Evolutionary conservation across 352 stramenopile species (phyloP), one percentile per base, ranked within the genome.

Genomic region (Phytopythium cucurbitacearum): DNA sequence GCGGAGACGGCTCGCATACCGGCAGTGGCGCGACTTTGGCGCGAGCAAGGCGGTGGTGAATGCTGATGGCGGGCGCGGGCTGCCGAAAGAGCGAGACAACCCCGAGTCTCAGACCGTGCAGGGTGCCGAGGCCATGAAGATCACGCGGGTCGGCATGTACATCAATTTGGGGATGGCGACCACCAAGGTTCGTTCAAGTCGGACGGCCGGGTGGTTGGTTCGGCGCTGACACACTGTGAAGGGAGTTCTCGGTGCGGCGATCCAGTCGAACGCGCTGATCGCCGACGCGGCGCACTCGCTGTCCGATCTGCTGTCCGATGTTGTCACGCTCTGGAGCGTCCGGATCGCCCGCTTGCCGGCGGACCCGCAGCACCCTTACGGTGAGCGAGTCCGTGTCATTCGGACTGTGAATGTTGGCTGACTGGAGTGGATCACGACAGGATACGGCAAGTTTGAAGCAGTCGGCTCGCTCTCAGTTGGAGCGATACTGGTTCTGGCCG

Each of bases 201-300:
- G 40, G 33, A 35, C 37, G 16, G 35, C 1, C 7, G 32, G 0
- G 16, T 1, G 28, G 4, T 16, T 49, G 15, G 13, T 35, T 38
- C n/a, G 16, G 8, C 12, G 7, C 39, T 50, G 8, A 48, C 16
- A 13, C 34, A 1, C 3, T 56, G 13, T 44, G 41, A 34, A 73
- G 88, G 91, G 80, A 40, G 87, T 73, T 4, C 64, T 96, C 0
- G 88, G 88, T 21, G 50, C 83, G 32, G 68, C 69, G 1, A 89
- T 83, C 48, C 84, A 95, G 67, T 98, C 89, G 13, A 95, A 82
- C 9, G 96, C 91, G 21, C 69, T 99, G 56, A 78, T 99, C 34
- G 94, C 96, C 4, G 97, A 99, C 68, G 96, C 97, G 0, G 94
- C 87, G 15, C 97, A 99, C 77, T 98, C 91, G 11, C 62, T 99